Base-by-base conservation (phyloP, 2,329 filamentous ascomycete species). In the Hypoxylon sp. region DNA sequence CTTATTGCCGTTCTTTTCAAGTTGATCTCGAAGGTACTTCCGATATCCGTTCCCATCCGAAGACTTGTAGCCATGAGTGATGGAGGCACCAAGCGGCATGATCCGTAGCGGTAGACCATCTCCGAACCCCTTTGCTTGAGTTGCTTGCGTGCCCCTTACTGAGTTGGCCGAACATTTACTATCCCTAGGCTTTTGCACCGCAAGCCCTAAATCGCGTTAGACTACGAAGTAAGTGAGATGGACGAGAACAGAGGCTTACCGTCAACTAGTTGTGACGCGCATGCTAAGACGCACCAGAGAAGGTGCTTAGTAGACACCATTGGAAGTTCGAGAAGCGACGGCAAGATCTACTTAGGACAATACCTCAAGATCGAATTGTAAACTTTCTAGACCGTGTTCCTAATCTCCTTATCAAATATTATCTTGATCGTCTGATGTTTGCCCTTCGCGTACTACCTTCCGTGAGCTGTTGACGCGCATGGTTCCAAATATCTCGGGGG, bases 21-120 rank as follows among this genome's bases (percentile, higher is more conserved):
- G 75, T 57, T 76, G 63, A 39, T 81, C 74, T 13, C 77, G 77
- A 10, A 85, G 77, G 29, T 58, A 48, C 50, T 79, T 68, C 8
- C 80, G 77, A 72, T 81, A 82, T 14, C 80, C 80, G 52, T 81
- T 81, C 10, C 76, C 76, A 62, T 78, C 73, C 10, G 60, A 72
- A 0, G 80, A 81, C 1, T 59, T 71, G 26, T 72, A 68, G 17
- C 81, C 80, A 60, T 75, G 78, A 5, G 79, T 81, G 64, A 82
- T 78, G 44, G 80, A 80, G 37, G 79, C 80, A 13, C 81, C 80
- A 1, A 82, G 73, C 0, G 80, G 79, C 78, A 82, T 80, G 37
- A 81, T 76, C 9, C 77, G 73, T 19, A 78, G 66, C 22, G 72
- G 68, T 9, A 78, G 54, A 33, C 73, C 73, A 11, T 70, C 59